These are phyloP conservation scores for Cenchrus purpureus DNA, from an alignment of 176 grass and related monocot genomes.

Conservation along the genomic window DNA sequence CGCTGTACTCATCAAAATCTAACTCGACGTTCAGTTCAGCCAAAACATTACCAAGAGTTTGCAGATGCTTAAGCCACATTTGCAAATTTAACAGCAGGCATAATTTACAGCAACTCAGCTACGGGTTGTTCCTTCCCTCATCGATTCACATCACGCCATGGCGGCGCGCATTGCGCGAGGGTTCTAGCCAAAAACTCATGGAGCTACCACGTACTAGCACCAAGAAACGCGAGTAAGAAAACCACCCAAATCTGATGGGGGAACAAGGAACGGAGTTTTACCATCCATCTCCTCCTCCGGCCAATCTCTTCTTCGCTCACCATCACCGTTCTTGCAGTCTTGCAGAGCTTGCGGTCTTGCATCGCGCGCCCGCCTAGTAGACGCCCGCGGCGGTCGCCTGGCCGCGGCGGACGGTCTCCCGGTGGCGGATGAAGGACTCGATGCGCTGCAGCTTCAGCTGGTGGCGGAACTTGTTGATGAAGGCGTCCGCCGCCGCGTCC, in stretches of 20 bases:
- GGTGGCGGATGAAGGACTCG: conserved; percentile 76
- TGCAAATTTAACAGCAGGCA: background rate
- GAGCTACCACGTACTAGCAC: conserved; percentile 37
- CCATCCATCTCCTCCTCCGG: background rate
- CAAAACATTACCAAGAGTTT: background rate
- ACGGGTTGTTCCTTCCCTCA: background rate
- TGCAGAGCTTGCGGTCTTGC: background rate
- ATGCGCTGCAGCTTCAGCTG: conserved; percentile 91
- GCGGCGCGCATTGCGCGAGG: conserved; percentile 16
- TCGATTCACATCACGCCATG: background rate
- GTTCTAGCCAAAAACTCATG: conserved; percentile 26
- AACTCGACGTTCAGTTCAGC: background rate
- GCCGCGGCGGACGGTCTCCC: conserved; percentile 64
- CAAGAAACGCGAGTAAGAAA: background rate
- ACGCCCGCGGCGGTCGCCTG: conserved; percentile 17
- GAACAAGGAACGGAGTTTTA: background rate
- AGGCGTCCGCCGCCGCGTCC: conserved; percentile 81
- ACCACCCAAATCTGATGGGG: background rate
- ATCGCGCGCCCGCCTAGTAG: background rate
- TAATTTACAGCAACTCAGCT: conserved; percentile 15
- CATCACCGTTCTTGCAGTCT: background rate
- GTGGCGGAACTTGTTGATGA: conserved; percentile 85
- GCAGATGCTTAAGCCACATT: background rate
- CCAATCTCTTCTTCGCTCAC: background rate
- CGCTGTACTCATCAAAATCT: background rate